Percentiles rank a stretch among this genome's conserved stretches.
phyloP scores from a whole-genome alignment of 2,329 filamentous ascomycete species.

The Hypoxylon rubiginosum region DNA sequence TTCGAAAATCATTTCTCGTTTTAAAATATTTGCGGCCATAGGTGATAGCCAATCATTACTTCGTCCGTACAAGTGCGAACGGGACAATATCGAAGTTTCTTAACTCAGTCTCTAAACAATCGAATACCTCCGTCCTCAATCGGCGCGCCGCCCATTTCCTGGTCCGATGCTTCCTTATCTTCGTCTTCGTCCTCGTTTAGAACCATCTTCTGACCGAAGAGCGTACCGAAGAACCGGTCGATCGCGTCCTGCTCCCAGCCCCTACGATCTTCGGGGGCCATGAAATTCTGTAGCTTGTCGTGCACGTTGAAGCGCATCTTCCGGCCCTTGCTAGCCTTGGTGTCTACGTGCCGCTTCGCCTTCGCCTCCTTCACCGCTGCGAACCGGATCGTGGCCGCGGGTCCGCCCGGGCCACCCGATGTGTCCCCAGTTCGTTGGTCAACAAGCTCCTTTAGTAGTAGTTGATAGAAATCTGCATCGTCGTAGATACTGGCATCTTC shows the following conservation, averaged over 20 bases:
- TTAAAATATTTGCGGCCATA: not conserved
- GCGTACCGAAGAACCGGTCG: conserved; percentile 80
- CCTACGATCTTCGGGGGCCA: conserved; percentile 88
- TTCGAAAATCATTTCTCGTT: conserved; percentile 37
- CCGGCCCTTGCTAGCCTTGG: conserved; percentile 93
- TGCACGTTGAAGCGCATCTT: conserved; percentile 96
- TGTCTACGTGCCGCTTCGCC: conserved; percentile 86
- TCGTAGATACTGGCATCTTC: conserved; percentile 82
- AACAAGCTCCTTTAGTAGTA: conserved; percentile 91
- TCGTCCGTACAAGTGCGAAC: not conserved
- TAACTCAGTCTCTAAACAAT: conserved; percentile 59
- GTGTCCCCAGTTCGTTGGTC: conserved; percentile 85
- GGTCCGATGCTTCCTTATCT: conserved; percentile 57
- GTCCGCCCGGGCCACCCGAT: conserved; percentile 59
- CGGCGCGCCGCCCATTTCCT: conserved; percentile 63
- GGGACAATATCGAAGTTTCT: conserved; percentile 20
- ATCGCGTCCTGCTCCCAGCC: conserved; percentile 85
- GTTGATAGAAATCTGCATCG: conserved; percentile 94
- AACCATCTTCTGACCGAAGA: conserved; percentile 78
- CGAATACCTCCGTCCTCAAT: conserved; percentile 67
- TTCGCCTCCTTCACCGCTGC: conserved; percentile 82
- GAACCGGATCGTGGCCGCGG: conserved; percentile 70
- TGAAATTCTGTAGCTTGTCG: conserved; percentile 98
- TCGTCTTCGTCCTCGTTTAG: conserved; percentile 68
- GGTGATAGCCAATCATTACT: conserved; percentile 19